These are phyloP conservation scores for Furcasterigmium furcatum DNA, from an alignment of 2,329 filamentous ascomycete genomes.

Conservation along the genomic window DNA sequence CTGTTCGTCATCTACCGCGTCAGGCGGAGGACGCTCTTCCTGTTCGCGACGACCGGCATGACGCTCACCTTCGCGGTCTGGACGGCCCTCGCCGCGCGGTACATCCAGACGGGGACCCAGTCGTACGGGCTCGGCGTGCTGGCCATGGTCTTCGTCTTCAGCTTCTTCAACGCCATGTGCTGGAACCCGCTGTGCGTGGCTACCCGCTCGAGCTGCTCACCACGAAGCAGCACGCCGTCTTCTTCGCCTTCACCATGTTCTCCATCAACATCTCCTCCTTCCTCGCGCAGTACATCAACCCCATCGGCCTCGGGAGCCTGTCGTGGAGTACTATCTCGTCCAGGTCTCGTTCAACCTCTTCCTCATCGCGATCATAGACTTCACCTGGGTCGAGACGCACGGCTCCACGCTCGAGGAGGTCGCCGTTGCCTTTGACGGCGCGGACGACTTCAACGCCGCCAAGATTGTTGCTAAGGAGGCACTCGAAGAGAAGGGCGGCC, in stretches of 20 bases:
- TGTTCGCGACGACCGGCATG: conserved; percentile 16
- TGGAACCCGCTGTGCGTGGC: conserved; percentile 10
- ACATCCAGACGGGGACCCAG: conserved; percentile 19
- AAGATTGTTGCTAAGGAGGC: neutral
- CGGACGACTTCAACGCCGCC: neutral
- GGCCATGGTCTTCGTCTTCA: conserved; percentile 6
- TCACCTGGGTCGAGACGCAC: conserved; percentile 8
- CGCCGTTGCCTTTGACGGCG: conserved; percentile 9
- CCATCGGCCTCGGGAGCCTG: conserved; percentile 35
- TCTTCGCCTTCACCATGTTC: conserved; percentile 18
- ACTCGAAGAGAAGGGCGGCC: neutral
- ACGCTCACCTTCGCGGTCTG: conserved; percentile 19
- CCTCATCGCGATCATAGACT: conserved; percentile 6
- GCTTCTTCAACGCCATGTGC: conserved; percentile 7
- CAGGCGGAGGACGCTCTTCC: conserved; percentile 11
- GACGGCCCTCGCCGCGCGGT: conserved; percentile 12
- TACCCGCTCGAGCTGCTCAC: conserved; percentile 25
- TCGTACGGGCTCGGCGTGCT: conserved; percentile 5
- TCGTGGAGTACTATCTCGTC: conserved; percentile 42
- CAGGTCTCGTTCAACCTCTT: conserved; percentile 31
- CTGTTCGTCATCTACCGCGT: conserved; percentile 11
- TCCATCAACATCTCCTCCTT: conserved; percentile 24
- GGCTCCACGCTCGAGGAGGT: conserved; percentile 10
- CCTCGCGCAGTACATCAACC: conserved; percentile 36
- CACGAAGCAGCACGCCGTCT: conserved; percentile 8